A percentile compares a stretch with the other conserved stretches of the same genome.
Evolutionary conservation across 78 protist genomes (phyloP).

Genomic region (Trichosphaerium sp.): DNA sequence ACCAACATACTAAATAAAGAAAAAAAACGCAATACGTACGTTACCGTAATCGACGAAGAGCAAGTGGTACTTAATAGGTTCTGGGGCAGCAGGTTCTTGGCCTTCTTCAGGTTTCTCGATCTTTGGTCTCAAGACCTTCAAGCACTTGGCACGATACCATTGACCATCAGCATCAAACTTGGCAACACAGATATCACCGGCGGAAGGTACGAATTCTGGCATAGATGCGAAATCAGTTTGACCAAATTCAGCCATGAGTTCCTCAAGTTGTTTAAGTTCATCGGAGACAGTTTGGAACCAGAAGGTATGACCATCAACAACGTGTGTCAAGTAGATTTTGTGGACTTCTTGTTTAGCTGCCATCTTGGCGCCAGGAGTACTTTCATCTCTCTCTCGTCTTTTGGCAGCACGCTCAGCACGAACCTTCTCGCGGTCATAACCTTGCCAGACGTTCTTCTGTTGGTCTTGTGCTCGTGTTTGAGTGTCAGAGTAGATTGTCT

Average conservation of each 20-base stretch:
- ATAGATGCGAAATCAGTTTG: not conserved
- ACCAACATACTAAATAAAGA: no score
- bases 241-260: constrained; percentile 2
- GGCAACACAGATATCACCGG: constrained; percentile 8
- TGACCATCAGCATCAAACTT: constrained; percentile 7
- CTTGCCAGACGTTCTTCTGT: constrained; percentile 31
- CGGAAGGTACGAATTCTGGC: not conserved
- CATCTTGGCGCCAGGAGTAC: constrained; percentile 18
- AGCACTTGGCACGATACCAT: constrained; percentile 23
- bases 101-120: no score
- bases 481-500: no score
- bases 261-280: constrained; percentile 8
- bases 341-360: not conserved
- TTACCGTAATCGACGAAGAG: constrained; percentile 16
- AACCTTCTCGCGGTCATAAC: constrained; percentile 50
- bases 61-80: not conserved
- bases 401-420: no score
- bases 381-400: not conserved
- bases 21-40: not conserved
- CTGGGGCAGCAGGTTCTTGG: not conserved
- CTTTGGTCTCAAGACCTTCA: no score
- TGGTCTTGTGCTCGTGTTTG: constrained; percentile 35
- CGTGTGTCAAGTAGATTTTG: constrained; percentile 3
- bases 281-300: constrained; percentile 5
- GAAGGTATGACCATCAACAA: constrained; percentile 15